Conservation (phyloP, 495 filamentous ascomycete species). For the Podospora anserina region DNA sequence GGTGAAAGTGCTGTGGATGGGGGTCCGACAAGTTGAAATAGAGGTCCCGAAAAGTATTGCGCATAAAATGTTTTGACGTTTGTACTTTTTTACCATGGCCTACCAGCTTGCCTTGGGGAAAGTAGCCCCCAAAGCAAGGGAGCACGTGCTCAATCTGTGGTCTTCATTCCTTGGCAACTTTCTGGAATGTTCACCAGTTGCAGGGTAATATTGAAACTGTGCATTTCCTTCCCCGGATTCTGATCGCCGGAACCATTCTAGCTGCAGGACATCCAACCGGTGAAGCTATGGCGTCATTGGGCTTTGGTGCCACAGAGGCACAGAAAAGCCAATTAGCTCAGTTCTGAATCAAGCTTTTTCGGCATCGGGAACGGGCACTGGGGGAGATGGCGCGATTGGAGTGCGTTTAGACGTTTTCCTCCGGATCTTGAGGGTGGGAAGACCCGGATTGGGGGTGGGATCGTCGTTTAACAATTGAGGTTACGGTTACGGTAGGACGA, state of each 20-base stretch:
- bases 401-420: background rate
- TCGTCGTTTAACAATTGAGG: background rate
- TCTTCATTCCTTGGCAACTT: background rate
- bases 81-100: background rate
- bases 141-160: background rate
- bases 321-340: background rate
- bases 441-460: background rate
- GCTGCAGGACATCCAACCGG: background rate
- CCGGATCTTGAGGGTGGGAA: background rate
- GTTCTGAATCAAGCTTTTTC: background rate
- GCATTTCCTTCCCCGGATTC: background rate
- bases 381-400: background rate
- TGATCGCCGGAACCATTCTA: background rate
- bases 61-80: background rate
- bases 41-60: too few relatives aligned
- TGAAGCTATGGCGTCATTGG: background rate
- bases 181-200: background rate
- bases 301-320: background rate
- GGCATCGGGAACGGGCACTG: background rate
- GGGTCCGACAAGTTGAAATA: too few relatives aligned
- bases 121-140: background rate
- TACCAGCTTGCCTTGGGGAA: background rate
- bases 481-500: too few relatives aligned
- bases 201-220: background rate
- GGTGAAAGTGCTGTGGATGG: too few relatives aligned